Percentiles rank a stretch among this genome's conserved stretches.
Conservation (phyloP, 208 protist species). For the Trypanosoma avium region DNA sequence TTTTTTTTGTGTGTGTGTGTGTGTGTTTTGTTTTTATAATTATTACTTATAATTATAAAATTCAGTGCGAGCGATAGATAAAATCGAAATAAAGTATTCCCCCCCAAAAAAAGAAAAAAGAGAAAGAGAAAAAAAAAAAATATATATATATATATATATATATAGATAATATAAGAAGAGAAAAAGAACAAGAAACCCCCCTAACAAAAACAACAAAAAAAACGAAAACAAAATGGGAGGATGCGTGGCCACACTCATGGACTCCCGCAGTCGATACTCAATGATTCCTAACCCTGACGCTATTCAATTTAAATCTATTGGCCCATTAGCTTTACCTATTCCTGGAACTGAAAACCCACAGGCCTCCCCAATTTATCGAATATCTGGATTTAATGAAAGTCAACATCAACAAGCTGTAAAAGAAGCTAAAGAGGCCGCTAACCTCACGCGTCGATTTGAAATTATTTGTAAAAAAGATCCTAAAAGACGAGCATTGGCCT, state of each 20-base stretch:
- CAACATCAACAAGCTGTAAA: constrained; percentile 22
- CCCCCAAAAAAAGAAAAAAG: no score
- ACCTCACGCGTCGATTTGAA: constrained; percentile 29
- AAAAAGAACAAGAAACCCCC: no score
- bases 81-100: no score
- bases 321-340: constrained; percentile 25
- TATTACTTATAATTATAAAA: no score
- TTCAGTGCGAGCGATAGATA: no score
- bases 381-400: constrained; percentile 29
- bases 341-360: constrained; percentile 30
- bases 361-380: constrained; percentile 49
- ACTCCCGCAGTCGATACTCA: constrained; percentile 31
- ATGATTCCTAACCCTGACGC: constrained; percentile 35
- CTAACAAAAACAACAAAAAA: background rate
- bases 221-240: constrained; percentile 38
- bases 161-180: no score
- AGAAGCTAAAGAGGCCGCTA: constrained; percentile 23
- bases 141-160: no score
- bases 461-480: constrained; percentile 16
- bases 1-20: no score
- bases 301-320: constrained; percentile 28
- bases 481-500: constrained; percentile 29
- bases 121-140: no score
- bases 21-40: no score
- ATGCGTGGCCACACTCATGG: constrained; percentile 45